phyloP scores from a whole-genome alignment of 768 basidiomycete genomes.

The Rhodocollybia butyracea region DNA sequence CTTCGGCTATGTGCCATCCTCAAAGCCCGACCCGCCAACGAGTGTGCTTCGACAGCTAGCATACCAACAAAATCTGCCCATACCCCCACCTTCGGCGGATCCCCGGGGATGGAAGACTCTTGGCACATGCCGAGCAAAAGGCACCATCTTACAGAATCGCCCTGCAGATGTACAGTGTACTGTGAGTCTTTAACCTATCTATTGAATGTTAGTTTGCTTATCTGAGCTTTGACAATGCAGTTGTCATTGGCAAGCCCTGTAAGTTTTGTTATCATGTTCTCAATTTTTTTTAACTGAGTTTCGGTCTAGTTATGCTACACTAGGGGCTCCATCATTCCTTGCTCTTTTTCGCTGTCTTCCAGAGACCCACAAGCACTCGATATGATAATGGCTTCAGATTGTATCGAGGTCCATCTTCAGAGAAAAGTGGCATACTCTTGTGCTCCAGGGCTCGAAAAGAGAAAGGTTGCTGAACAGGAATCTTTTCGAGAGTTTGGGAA shows the following conservation, averaged over 20 bases:
- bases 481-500: slow-evolving; percentile 38
- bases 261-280: slow-evolving; percentile 14
- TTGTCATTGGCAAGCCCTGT: slow-evolving; percentile 47
- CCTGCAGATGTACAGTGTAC: slow-evolving; percentile 38
- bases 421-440: slow-evolving; percentile 26
- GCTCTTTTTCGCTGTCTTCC: slow-evolving; percentile 39
- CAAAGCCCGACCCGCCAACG: slow-evolving; percentile 40
- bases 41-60: slow-evolving; percentile 48
- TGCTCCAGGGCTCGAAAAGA: slow-evolving; percentile 29
- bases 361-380: slow-evolving; percentile 36
- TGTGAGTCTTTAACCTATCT: slow-evolving; percentile 24
- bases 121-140: slow-evolving; percentile 36
- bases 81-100: slow-evolving; percentile 45
- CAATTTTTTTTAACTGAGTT: background rate
- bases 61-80: slow-evolving; percentile 40
- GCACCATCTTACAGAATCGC: slow-evolving; percentile 36
- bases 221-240: slow-evolving; percentile 17
- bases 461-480: slow-evolving; percentile 44
- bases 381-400: slow-evolving; percentile 37
- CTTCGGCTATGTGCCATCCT: slow-evolving; percentile 49
- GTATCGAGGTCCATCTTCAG: slow-evolving; percentile 30
- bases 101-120: slow-evolving; percentile 52
- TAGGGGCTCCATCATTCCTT: slow-evolving; percentile 46
- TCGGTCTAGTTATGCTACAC: slow-evolving; percentile 40
- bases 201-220: background rate